Evolutionary conservation across 257 asterid species (phyloP), one percentile per base, ranked within the genome.

Genomic region (Orobanche coerulescens): DNA sequence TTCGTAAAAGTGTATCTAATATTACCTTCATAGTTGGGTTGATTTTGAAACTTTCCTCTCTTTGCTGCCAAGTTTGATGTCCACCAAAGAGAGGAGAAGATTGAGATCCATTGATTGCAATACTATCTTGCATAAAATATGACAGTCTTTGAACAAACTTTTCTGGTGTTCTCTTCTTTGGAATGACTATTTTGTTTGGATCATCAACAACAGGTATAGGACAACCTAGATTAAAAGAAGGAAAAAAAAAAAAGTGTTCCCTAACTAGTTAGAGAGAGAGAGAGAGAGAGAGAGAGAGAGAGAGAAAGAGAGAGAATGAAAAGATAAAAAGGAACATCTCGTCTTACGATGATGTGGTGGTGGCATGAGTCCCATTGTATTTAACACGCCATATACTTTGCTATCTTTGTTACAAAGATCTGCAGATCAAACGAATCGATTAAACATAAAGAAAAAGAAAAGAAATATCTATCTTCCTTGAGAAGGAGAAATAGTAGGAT

Each of bases 351-450:
- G 52, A 22, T 92, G 98, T 20, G 83, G 89, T 52, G 94, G 84
- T 52, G 79, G 81, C 68, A 84, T 84, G 65, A 88, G 73, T 65
- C 98, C 98, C 93, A 88, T 80, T 34, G 83, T 79, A 85, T 81
- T 69, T 68, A 88, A 67, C 77, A 83, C 70, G 63, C 71, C 87
- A 73, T 75, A 86, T 24, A 91, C 91, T 78, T 79, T 86, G 78
- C 96, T 85, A 7, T 86, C 94, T 81, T 82, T 92, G 82, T 88
- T 92, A 81, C 96, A 92, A 52, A 86, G 81, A 73, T 87, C 96
- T 92, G 95, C 78, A 76, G 18, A 54, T 64, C 13, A 71, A 19
- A 31, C 66, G 33, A 31, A 69, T 66, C 22, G 33, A 23, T 57
- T 46, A 62, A 46, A 51, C 18, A 6, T 63, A 31, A 60, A 62